These are phyloP conservation scores for Lumnitzera littorea DNA, from an alignment of 345 rosid species.

Conservation along the genomic window DNA sequence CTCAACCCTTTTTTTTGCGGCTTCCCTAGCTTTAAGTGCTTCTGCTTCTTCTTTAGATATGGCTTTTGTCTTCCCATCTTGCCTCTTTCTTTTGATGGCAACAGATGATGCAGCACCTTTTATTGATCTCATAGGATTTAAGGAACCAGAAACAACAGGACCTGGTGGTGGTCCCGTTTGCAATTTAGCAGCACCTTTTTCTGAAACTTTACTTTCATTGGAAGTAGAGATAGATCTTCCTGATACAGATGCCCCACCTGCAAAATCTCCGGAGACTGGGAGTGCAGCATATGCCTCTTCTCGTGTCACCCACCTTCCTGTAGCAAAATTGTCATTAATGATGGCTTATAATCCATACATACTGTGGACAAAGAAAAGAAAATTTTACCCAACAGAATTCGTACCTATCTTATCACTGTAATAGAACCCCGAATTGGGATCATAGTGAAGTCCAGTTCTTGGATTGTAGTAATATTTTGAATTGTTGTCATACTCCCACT, in stretches of 20 bases:
- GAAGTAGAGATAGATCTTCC: constrained; percentile 29
- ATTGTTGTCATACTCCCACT: constrained; percentile 58
- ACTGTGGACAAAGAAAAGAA: background rate
- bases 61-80: constrained; percentile 53
- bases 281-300: constrained; percentile 67
- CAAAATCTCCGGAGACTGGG: constrained; percentile 28
- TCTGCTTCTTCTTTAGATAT: constrained; percentile 68
- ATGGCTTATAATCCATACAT: no score
- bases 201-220: constrained; percentile 20
- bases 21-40: constrained; percentile 88
- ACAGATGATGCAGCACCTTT: constrained; percentile 70
- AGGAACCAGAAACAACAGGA: constrained; percentile 47
- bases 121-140: constrained; percentile 54
- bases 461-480: constrained; percentile 65
- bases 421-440: constrained; percentile 83
- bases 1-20: constrained; percentile 91
- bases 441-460: constrained; percentile 54
- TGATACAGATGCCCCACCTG: constrained; percentile 26
- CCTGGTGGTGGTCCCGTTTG: constrained; percentile 45
- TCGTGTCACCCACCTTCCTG: constrained; percentile 85
- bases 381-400: background rate
- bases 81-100: constrained; percentile 65
- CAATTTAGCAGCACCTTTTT: constrained; percentile 21
- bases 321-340: constrained; percentile 6
- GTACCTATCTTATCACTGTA: constrained; percentile 76